Evolutionary conservation across 2,329 filamentous ascomycete genomes (phyloP).

Genomic region (Drechslerella stenobrocha): DNA sequence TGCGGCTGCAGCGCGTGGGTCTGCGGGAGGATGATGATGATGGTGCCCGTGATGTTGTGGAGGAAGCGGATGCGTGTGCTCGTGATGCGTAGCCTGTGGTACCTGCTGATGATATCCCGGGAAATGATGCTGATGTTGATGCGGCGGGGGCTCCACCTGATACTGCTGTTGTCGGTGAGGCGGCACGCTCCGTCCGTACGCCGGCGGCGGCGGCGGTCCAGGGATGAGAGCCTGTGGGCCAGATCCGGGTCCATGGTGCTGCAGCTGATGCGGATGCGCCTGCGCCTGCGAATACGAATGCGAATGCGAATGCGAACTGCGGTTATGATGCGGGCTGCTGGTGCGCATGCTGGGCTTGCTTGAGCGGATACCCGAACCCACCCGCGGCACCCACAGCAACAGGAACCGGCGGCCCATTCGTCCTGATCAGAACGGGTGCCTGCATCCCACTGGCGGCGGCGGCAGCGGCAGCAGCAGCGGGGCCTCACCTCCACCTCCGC

Average conservation of each 20-base stretch:
- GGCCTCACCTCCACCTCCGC: constrained; percentile 45
- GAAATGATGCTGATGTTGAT: constrained; percentile 7
- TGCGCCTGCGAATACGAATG: constrained; percentile 48
- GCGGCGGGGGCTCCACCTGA: constrained; percentile 12
- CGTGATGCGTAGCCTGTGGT: constrained; percentile 18
- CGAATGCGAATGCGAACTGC: constrained; percentile 55
- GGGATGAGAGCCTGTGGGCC: constrained; percentile 23
- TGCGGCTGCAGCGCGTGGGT: constrained; percentile 24
- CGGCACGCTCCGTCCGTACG: constrained; percentile 24
- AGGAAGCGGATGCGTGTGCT: constrained; percentile 12
- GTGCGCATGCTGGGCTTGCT: constrained; percentile 54
- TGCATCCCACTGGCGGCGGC: constrained; percentile 53
- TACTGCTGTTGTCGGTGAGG: constrained; percentile 19
- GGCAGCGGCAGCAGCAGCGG: constrained; percentile 63
- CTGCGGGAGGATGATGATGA: constrained; percentile 9
- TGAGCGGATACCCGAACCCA: constrained; percentile 62
- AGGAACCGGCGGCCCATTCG: constrained; percentile 63
- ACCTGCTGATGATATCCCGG: constrained; percentile 23
- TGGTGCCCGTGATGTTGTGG: constrained; percentile 25
- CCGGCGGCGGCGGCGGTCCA: neutral
- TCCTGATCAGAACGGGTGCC: constrained; percentile 58
- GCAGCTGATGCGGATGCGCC: constrained; percentile 18
- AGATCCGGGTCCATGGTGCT: constrained; percentile 8
- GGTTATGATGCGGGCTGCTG: constrained; percentile 56
- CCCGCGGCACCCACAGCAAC: constrained; percentile 60